phyloP scores from a whole-genome alignment of 1,284 basidiomycete genomes.

The Polyporus tsugae region DNA sequence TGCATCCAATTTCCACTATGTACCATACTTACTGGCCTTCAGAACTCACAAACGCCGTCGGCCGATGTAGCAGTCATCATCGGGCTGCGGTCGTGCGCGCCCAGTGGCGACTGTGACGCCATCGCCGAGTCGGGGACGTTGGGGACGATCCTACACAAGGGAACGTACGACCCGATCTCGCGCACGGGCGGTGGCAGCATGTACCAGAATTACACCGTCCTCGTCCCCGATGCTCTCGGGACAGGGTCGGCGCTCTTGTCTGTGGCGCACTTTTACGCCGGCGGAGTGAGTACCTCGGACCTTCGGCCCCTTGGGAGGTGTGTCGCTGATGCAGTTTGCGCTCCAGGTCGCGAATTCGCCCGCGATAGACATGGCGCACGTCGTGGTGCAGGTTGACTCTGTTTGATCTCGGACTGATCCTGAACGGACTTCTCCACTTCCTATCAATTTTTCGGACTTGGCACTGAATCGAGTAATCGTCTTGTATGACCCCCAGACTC shows the following conservation, averaged over 20 bases:
- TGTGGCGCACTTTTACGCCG: conserved; percentile 11
- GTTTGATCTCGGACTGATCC: not conserved
- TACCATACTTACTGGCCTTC: not conserved
- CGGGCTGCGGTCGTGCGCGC: conserved; percentile 8
- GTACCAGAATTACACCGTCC: conserved; percentile 11
- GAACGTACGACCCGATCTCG: conserved; percentile 2
- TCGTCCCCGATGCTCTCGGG: not conserved
- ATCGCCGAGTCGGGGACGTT: conserved; percentile 7
- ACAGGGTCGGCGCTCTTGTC: not conserved
- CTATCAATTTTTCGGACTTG: not conserved
- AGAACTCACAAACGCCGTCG: conserved; percentile 5
- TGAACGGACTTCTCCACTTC: not conserved
- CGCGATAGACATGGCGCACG: not conserved
- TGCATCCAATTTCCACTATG: not conserved
- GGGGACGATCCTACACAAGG: conserved; percentile 2
- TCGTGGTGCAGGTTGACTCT: conserved; percentile 1
- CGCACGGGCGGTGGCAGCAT: conserved; percentile 4
- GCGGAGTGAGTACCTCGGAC: conserved; percentile 1
- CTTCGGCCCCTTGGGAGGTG: not conserved
- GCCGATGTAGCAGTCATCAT: conserved; percentile 9
- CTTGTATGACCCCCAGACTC: not conserved
- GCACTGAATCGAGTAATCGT: not conserved
- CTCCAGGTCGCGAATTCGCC: conserved; percentile 5
- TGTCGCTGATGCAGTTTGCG: not conserved
- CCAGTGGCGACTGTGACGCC: conserved; percentile 3